Percentiles rank a stretch among this genome's conserved stretches.
These are phyloP conservation scores for Bertia moriformis DNA, from an alignment of 2,329 filamentous ascomycete genomes.

Conservation along the genomic window DNA sequence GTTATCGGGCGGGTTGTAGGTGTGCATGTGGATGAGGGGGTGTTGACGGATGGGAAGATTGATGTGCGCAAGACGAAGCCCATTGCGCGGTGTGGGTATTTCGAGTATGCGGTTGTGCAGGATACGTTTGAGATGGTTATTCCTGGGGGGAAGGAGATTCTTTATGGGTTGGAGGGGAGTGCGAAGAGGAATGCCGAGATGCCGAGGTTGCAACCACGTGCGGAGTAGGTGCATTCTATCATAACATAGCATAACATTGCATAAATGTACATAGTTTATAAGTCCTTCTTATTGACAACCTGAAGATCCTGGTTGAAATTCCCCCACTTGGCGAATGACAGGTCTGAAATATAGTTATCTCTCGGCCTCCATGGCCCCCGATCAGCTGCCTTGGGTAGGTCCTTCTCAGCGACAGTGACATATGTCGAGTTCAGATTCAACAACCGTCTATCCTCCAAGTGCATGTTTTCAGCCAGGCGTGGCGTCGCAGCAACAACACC, in stretches of 20 bases:
- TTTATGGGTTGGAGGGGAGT: slow-evolving; percentile 22
- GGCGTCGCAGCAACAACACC: slow-evolving; percentile 22
- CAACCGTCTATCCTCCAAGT: slow-evolving; percentile 16
- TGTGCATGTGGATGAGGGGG: slow-evolving; percentile 38
- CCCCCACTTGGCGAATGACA: slow-evolving; percentile 8
- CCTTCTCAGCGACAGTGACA: slow-evolving; percentile 18
- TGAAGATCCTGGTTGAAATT: slow-evolving; percentile 5
- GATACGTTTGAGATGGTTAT: slow-evolving; percentile 45
- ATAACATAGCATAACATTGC: no score
- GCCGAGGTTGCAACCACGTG: no score
- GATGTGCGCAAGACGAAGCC: slow-evolving; percentile 40
- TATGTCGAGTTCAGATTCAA: slow-evolving; percentile 29
- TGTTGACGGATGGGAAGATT: slow-evolving; percentile 35
- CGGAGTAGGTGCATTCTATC: no score
- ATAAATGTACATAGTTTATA: no score
- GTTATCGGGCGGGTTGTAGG: slow-evolving; percentile 41
- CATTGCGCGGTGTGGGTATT: slow-evolving; percentile 46
- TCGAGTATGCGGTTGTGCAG: slow-evolving; percentile 37
- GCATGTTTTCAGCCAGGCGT: slow-evolving; percentile 8
- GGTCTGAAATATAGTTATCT: slow-evolving; percentile 9
- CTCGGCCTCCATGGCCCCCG: slow-evolving; percentile 9
- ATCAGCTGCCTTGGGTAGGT: slow-evolving; percentile 20
- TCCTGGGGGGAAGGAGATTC: slow-evolving; percentile 18
- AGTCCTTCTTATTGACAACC: no score
- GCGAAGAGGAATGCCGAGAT: slow-evolving; percentile 4